A percentile compares a stretch with the other conserved stretches of the same genome.
These are phyloP conservation scores for Solanum tarijense DNA, from an alignment of 257 asterid genomes.

Conservation along the genomic window DNA sequence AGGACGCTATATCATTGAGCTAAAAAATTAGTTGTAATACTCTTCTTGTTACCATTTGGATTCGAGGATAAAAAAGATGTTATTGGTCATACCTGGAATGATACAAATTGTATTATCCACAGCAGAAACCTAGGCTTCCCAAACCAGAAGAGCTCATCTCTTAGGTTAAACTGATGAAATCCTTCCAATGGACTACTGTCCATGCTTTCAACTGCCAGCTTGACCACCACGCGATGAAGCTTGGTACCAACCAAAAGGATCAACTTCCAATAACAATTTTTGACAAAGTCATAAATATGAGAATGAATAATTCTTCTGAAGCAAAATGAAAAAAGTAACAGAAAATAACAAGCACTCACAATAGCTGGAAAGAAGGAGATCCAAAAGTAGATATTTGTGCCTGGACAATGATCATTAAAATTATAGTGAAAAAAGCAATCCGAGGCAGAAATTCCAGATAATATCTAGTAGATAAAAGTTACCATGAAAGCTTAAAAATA, in stretches of 20 bases:
- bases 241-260: slow-evolving; percentile 82
- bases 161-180: slow-evolving; percentile 49
- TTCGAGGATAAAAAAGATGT: not conserved
- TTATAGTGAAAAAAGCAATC: not conserved
- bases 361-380: slow-evolving; percentile 66
- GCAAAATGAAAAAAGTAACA: not conserved
- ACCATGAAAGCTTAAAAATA: slow-evolving; percentile 36
- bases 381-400: slow-evolving; percentile 94
- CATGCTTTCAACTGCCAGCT: slow-evolving; percentile 76
- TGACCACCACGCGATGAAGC: slow-evolving; percentile 73
- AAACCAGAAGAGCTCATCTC: slow-evolving; percentile 96
- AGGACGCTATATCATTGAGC: not conserved
- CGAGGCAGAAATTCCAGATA: not conserved
- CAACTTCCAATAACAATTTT: slow-evolving; percentile 31
- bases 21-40: not conserved
- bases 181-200: slow-evolving; percentile 50
- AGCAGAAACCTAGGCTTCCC: slow-evolving; percentile 78
- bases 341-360: slow-evolving; percentile 30
- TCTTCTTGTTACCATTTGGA: not conserved
- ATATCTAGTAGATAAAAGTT: not conserved
- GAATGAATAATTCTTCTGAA: not conserved
- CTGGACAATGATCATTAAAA: slow-evolving; percentile 18
- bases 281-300: not conserved
- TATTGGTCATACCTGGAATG: slow-evolving; percentile 57
- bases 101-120: slow-evolving; percentile 64